A percentile compares a stretch with the other conserved stretches of the same genome.
These are phyloP conservation scores for Colletotrichum graminicola DNA, from an alignment of 2,329 filamentous ascomycete genomes.

Conservation along the genomic window DNA sequence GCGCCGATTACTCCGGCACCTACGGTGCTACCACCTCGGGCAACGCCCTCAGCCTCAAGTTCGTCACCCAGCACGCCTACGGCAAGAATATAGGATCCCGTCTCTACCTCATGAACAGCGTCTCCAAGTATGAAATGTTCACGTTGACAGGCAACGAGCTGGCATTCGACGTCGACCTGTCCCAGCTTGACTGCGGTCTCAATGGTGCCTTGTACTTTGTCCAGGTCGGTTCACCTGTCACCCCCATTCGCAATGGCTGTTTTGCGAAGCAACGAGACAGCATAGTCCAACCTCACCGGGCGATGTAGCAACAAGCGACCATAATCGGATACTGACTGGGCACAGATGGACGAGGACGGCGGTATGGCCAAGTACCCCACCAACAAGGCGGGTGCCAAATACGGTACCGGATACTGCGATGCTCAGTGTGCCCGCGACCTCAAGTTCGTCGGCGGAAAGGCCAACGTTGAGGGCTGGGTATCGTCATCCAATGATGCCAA, in stretches of 20 bases:
- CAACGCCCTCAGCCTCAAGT: slow-evolving; percentile 64
- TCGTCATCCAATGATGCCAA: slow-evolving; percentile 64
- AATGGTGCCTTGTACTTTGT: slow-evolving; percentile 76
- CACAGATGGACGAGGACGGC: slow-evolving; percentile 64
- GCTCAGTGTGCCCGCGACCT: slow-evolving; percentile 60
- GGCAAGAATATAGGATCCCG: slow-evolving; percentile 60
- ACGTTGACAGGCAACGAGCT: slow-evolving; percentile 72
- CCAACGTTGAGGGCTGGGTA: slow-evolving; percentile 58
- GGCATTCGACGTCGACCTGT: slow-evolving; percentile 75
- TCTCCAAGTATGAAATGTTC: slow-evolving; percentile 70
- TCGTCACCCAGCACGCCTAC: slow-evolving; percentile 63
- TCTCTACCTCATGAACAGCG: slow-evolving; percentile 69
- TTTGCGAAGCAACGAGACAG: not conserved
- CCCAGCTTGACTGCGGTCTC: slow-evolving; percentile 71
- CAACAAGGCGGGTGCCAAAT: slow-evolving; percentile 62
- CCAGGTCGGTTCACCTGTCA: slow-evolving; percentile 47
- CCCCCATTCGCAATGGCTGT: not conserved
- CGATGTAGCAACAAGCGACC: not conserved
- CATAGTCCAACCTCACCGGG: too few relatives aligned
- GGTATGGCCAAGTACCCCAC: slow-evolving; percentile 59
- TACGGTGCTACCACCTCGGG: slow-evolving; percentile 67
- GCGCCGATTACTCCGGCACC: slow-evolving; percentile 63
- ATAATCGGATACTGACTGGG: not conserved
- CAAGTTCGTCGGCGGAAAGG: slow-evolving; percentile 63
- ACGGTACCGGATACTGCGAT: slow-evolving; percentile 68